Percentiles rank a stretch among this genome's conserved stretches.
Evolutionary conservation across 306 rosid genomes (phyloP).

Genomic region (Canavalia ensiformis): DNA sequence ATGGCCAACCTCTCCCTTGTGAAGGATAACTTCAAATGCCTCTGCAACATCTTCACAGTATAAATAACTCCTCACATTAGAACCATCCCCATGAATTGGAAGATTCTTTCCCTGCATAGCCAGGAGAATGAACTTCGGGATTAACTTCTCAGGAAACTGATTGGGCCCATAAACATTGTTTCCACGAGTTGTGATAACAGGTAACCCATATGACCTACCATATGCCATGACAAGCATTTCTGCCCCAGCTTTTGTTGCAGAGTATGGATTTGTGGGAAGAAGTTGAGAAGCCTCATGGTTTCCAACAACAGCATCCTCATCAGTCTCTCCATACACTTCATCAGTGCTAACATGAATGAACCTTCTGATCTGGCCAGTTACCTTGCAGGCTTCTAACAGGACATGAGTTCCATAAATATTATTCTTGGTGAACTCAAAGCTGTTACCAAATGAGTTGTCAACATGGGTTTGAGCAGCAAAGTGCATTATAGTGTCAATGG

Average conservation of each 20-base stretch:
- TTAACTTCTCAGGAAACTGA: constrained; percentile 72
- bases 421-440: constrained; percentile 76
- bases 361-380: constrained; percentile 68
- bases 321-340: constrained; percentile 74
- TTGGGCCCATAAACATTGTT: constrained; percentile 75
- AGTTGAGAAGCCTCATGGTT: constrained; percentile 77
- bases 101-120: constrained; percentile 74
- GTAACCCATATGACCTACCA: constrained; percentile 71
- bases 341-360: constrained; percentile 74
- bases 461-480: constrained; percentile 78
- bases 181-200: constrained; percentile 73
- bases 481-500: constrained; percentile 75
- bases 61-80: constrained; percentile 71
- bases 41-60: constrained; percentile 78
- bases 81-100: constrained; percentile 76
- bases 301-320: constrained; percentile 72
- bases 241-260: constrained; percentile 77
- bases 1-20: constrained; percentile 74
- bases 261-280: constrained; percentile 71
- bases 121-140: constrained; percentile 70
- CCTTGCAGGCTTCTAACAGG: constrained; percentile 71
- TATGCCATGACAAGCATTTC: constrained; percentile 81
- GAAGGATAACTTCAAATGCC: constrained; percentile 74
- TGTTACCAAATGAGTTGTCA: constrained; percentile 72
- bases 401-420: constrained; percentile 74